Evolutionary conservation across 441 rosid genomes (phyloP), one percentile per base, ranked within the genome.

Genomic region (Adansonia madagascariensis): DNA sequence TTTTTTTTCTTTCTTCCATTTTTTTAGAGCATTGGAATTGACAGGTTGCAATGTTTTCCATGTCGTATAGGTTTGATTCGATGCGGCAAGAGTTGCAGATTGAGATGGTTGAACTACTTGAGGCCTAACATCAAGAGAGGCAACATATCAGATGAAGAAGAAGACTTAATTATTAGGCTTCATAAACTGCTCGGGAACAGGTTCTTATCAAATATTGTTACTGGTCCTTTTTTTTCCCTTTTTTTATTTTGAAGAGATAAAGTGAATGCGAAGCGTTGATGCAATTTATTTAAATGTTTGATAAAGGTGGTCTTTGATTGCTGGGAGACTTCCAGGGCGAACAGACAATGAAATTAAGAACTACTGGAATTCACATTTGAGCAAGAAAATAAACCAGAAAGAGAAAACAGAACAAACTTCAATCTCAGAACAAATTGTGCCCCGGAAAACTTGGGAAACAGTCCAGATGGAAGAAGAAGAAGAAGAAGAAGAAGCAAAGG

Each of bases 91-190:
- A 88, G 94, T 65, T 88, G 94, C 79, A 84, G 94, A 70, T 39
- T 90, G 82, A 85, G 94, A 72, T 90, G 92, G 94, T 12, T 90
- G 80, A 90, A 90, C 72, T 88, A 90, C 67, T 78, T 88, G 77
- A 84, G 94, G 60, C 92, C 94, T 1, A 90, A 86, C 73, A 87
- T 90, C 82, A 90, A 89, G 84, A 83, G 94, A 84, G 94, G 94
- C 85, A 89, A 89, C 83, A 90, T 90, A 35, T 84, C 94, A 3
- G 80, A 82, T 64, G 91, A 82, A 9, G 94, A 90, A 81, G 94
- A 89, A 52, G 94, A 90, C 80, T 79, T 89, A 75, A 90, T 90
- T 76, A 79, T 89, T 7, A 80, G 94, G 75, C 92, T 90, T 20
- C 94, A 90, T 74, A 90, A 83, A 71, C 85, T 90, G 44, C 90